A percentile compares a stretch with the other conserved stretches of the same genome.
Evolutionary conservation across 495 filamentous ascomycete species (phyloP).

Genomic region (Hypoxylon crocopeplum): DNA sequence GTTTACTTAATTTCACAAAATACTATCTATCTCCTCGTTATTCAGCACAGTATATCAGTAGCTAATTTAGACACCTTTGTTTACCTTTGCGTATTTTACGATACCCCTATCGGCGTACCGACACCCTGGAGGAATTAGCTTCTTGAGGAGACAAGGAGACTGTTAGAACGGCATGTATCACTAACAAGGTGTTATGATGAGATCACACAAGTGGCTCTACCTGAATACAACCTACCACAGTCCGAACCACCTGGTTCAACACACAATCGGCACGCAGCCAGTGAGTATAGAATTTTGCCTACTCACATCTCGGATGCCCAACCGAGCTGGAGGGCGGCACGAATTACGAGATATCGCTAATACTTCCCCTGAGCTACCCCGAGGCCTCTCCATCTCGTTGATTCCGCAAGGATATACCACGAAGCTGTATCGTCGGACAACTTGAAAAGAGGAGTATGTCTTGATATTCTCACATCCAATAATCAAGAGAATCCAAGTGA

Average conservation of each 20-base stretch:
- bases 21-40: too few species aligned
- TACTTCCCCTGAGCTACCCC: background rate
- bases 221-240: too few species aligned
- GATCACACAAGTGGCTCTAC: too few species aligned
- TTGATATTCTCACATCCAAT: background rate
- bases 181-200: background rate
- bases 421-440: background rate
- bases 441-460: background rate
- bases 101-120: too few species aligned
- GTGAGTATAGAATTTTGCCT: background rate
- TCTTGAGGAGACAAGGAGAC: background rate
- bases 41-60: too few species aligned
- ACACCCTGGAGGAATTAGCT: too few species aligned
- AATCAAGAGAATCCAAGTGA: background rate
- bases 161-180: background rate
- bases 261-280: too few species aligned
- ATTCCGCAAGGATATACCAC: background rate
- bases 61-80: too few species aligned
- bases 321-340: background rate
- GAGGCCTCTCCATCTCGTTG: background rate
- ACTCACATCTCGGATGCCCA: background rate
- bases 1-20: too few species aligned
- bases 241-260: too few species aligned
- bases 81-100: too few species aligned
- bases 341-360: background rate